A percentile compares a stretch with the other conserved stretches of the same genome.
Conservation (phyloP, 2,329 filamentous ascomycete genomes). For the Calycina herbarum region DNA sequence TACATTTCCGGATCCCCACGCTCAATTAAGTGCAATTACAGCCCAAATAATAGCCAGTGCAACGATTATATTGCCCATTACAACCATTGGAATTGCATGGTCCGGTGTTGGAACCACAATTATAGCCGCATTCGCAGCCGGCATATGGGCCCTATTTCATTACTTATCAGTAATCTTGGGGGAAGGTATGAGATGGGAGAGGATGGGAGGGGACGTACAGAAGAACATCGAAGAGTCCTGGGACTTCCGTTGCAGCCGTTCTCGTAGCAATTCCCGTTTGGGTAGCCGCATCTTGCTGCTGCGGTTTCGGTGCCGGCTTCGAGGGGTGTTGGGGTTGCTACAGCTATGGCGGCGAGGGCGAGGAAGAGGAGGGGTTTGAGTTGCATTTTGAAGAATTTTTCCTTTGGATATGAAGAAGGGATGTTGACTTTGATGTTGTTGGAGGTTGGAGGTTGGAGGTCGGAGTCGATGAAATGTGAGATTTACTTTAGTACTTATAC, state of each 20-base stretch:
- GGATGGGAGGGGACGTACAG: not conserved
- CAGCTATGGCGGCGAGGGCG: not conserved
- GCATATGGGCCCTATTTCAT: not conserved
- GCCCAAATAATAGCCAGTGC: not conserved
- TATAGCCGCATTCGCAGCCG: not conserved
- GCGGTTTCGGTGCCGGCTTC: not conserved
- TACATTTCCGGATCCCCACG: not conserved
- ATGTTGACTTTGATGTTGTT: not conserved
- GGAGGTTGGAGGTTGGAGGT: not conserved
- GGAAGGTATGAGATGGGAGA: no score
- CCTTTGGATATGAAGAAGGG: not conserved
- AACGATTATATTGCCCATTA: not conserved
- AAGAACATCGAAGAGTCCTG: not conserved
- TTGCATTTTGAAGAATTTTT: not conserved
- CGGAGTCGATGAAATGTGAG: no score
- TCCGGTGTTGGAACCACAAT: not conserved
- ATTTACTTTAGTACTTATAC: no score
- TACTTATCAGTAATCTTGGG: not conserved
- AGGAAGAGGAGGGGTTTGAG: not conserved
- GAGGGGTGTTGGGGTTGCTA: not conserved
- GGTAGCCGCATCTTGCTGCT: not conserved
- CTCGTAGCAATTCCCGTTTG: conserved; percentile 6
- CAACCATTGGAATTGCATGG: not conserved
- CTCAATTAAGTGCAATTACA: not conserved
- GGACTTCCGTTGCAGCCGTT: not conserved